phyloP scores from a whole-genome alignment of 495 filamentous ascomycete species.

The Penicillium dipodomyicola region DNA sequence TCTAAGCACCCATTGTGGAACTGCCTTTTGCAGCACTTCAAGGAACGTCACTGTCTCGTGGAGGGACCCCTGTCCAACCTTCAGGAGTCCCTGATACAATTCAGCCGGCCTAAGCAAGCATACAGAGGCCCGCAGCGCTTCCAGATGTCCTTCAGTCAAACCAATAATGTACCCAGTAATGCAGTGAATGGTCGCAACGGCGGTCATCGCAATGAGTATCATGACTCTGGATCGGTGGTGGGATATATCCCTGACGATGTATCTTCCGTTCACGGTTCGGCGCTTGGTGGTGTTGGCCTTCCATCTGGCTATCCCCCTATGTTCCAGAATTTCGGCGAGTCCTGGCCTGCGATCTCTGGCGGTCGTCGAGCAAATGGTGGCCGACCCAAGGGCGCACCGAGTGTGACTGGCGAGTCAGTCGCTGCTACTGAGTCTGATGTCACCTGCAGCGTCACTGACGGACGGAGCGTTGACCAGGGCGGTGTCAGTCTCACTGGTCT shows the following conservation, averaged over 20 bases:
- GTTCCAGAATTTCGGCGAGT: conserved; percentile 89
- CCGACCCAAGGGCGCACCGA: conserved; percentile 64
- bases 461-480: conserved; percentile 71
- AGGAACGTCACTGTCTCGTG: conserved; percentile 93
- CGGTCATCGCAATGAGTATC: conserved; percentile 66
- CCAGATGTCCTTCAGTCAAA: conserved; percentile 76
- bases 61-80: conserved; percentile 96
- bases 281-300: conserved; percentile 77
- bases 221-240: conserved; percentile 82
- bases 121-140: conserved; percentile 90
- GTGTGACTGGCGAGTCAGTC: conserved; percentile 85
- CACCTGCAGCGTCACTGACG: conserved; percentile 66
- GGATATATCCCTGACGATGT: conserved; percentile 97
- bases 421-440: conserved; percentile 86
- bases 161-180: conserved; percentile 53
- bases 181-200: conserved; percentile 52
- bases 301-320: conserved; percentile 86
- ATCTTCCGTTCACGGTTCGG: conserved; percentile 90
- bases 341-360: conserved; percentile 78
- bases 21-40: conserved; percentile 93
- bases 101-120: conserved; percentile 86
- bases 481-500: conserved; percentile 83
- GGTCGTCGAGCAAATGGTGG: conserved; percentile 59
- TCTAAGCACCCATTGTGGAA: conserved; percentile 99
- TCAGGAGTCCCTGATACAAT: conserved; percentile 91